phyloP scores from a whole-genome alignment of 805 yeast genomes.

The Blastobotrys peoriensis region DNA sequence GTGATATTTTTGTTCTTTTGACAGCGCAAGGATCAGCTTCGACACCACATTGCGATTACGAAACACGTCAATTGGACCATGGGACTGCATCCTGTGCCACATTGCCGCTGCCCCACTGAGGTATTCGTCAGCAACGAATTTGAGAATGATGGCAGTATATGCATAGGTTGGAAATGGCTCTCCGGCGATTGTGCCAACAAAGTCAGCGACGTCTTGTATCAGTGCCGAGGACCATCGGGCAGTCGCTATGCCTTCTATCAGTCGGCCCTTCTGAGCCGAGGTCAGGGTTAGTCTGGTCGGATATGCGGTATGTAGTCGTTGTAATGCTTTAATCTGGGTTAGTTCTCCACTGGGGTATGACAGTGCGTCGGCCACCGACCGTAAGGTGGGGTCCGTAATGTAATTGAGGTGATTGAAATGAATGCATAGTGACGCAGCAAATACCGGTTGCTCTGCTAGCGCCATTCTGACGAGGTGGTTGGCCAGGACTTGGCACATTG shows the following conservation, averaged over 20 bases:
- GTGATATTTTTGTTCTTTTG: conserved; percentile 13
- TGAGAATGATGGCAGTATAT: conserved; percentile 11
- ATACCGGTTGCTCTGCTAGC: not conserved
- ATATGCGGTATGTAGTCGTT: not conserved
- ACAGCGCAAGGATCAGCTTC: conserved; percentile 13
- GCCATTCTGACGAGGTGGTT: not conserved
- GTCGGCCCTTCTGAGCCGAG: not conserved
- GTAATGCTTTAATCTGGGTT: not conserved
- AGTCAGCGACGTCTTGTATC: not conserved
- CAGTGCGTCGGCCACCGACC: not conserved
- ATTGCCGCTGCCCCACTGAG: conserved; percentile 4
- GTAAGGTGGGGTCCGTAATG: not conserved
- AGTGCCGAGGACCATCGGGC: too few relatives aligned
- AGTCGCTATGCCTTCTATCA: not conserved
- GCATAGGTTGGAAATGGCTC: not conserved
- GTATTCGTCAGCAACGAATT: conserved; percentile 9
- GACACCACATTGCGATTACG: conserved; percentile 10
- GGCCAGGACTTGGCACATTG: not conserved
- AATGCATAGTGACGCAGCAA: not conserved
- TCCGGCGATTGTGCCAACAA: not conserved
- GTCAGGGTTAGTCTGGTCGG: not conserved
- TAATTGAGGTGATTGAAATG: not conserved
- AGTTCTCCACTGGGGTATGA: not conserved
- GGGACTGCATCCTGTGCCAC: conserved; percentile 8
- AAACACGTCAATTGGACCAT: not conserved